phyloP scores from a whole-genome alignment of 176 grass and related monocot species.

The Puya raimondii region DNA sequence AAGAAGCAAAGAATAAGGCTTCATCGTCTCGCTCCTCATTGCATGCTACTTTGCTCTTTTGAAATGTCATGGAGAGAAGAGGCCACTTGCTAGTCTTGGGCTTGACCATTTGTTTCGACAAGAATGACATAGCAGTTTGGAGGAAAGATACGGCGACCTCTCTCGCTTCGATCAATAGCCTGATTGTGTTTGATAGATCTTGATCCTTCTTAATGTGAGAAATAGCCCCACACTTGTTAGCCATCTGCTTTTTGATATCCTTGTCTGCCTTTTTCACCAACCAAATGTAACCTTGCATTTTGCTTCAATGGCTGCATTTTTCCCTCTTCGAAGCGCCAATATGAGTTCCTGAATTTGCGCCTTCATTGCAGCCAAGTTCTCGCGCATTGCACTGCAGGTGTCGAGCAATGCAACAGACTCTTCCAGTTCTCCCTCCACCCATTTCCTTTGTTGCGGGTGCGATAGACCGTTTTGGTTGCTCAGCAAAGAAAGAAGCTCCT shows the following conservation, averaged over 20 bases:
- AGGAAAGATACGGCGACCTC: constrained; percentile 24
- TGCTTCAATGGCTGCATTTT: constrained; percentile 11
- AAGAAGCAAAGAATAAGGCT: neutral
- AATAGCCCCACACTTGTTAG: constrained; percentile 12
- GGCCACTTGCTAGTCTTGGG: constrained; percentile 27
- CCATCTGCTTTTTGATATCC: constrained; percentile 27
- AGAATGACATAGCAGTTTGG: constrained; percentile 4
- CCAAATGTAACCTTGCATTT: constrained; percentile 21
- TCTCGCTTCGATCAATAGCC: constrained; percentile 26
- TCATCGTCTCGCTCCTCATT: constrained; percentile 5
- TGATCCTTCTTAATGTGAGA: constrained; percentile 13
- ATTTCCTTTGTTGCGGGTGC: constrained; percentile 22
- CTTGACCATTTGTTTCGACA: constrained; percentile 23
- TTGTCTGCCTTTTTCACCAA: constrained; percentile 25
- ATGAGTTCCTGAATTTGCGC: constrained; percentile 21
- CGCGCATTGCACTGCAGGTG: constrained; percentile 24
- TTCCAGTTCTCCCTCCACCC: constrained; percentile 38
- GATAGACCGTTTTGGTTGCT: constrained; percentile 34
- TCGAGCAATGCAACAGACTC: constrained; percentile 34
- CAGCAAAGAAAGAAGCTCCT: constrained; percentile 23
- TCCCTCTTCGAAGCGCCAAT: constrained; percentile 23
- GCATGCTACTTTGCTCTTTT: constrained; percentile 23
- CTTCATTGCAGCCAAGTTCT: constrained; percentile 30
- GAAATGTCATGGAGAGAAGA: constrained; percentile 28
- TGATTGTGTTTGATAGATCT: constrained; percentile 6